These are phyloP conservation scores for Tylopilus vinaceipallidus DNA, from an alignment of 768 basidiomycete species.

Conservation along the genomic window DNA sequence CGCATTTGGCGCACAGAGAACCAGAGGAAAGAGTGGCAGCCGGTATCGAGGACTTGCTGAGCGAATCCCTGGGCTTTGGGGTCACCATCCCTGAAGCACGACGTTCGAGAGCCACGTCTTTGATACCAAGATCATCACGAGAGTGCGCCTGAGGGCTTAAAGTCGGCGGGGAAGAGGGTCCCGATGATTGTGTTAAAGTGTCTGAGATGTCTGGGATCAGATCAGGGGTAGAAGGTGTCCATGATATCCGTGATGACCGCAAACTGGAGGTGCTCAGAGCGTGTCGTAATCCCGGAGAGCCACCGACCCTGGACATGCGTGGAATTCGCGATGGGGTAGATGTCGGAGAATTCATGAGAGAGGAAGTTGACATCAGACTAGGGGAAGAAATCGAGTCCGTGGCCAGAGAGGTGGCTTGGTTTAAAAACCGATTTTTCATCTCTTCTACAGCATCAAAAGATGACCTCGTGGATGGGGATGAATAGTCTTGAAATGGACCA, in stretches of 20 bases:
- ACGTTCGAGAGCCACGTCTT: constrained; percentile 7
- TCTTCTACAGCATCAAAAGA: constrained; percentile 56
- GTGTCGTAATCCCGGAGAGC: constrained; percentile 29
- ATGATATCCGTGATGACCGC: constrained; percentile 28
- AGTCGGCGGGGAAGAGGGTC: constrained; percentile 50
- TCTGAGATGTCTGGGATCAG: constrained; percentile 62
- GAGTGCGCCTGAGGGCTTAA: constrained; percentile 32
- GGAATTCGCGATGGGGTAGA: constrained; percentile 31
- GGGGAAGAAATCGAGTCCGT: constrained; percentile 17
- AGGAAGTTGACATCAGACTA: constrained; percentile 11
- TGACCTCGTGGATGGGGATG: constrained; percentile 21
- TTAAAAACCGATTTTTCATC: constrained; percentile 59
- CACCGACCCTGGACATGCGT: constrained; percentile 20
- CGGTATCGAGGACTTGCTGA: constrained; percentile 26
- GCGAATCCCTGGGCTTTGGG: constrained; percentile 26
- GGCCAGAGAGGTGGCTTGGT: constrained; percentile 27
- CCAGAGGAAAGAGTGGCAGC: constrained; percentile 37
- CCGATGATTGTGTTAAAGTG: constrained; percentile 51
- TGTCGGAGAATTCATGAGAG: constrained; percentile 3
- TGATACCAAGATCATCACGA: constrained; percentile 9
- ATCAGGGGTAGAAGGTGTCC: constrained; percentile 54
- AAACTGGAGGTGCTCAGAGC: constrained; percentile 29
- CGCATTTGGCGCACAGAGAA: constrained; percentile 60
- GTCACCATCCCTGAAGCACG: constrained; percentile 26
- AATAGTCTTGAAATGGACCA: constrained; percentile 13